Evolutionary conservation across 2,329 filamentous ascomycete species (phyloP).

Genomic region (Botryotinia narcissicola): DNA sequence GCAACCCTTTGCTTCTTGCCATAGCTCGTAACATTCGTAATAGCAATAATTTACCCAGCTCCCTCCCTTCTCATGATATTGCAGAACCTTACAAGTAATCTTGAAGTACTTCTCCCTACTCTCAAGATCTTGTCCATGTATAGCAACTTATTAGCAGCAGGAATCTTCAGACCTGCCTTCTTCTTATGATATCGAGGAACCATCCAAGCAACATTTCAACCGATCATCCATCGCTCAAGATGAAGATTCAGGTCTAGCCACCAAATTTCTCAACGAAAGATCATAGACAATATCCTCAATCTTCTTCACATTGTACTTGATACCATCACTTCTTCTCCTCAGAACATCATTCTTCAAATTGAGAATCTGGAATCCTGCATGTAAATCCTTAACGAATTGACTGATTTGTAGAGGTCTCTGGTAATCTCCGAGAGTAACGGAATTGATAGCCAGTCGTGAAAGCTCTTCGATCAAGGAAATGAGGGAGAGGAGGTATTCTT

Average conservation of each 20-base stretch:
- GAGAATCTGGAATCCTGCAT: slow-evolving; percentile 93
- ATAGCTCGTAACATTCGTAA: neutral
- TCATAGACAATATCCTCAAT: slow-evolving; percentile 99
- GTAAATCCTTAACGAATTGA: slow-evolving; percentile 90
- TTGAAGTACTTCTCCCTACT: neutral
- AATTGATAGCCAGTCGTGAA: slow-evolving; percentile 86
- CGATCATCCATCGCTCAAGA: neutral
- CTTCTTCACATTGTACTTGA: slow-evolving; percentile 98
- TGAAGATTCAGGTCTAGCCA: slow-evolving; percentile 46
- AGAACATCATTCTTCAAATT: slow-evolving; percentile 96
- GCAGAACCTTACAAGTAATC: neutral
- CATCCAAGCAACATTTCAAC: slow-evolving; percentile 1
- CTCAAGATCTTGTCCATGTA: neutral
- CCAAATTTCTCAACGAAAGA: slow-evolving; percentile 78
- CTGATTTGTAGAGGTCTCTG: slow-evolving; percentile 82
- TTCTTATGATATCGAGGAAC: neutral
- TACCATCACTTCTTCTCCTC: slow-evolving; percentile 81
- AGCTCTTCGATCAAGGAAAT: slow-evolving; percentile 89
- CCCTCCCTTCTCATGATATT: neutral
- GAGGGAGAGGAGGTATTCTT: slow-evolving; percentile 90
- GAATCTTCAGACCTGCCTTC: neutral
- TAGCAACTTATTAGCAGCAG: neutral
- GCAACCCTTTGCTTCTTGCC: neutral
- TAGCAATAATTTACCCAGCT: neutral
- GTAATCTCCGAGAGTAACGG: slow-evolving; percentile 88